A percentile compares a stretch with the other conserved stretches of the same genome.
These are phyloP conservation scores for Neltuma alba DNA, from an alignment of 306 rosid genomes.

Conservation along the genomic window DNA sequence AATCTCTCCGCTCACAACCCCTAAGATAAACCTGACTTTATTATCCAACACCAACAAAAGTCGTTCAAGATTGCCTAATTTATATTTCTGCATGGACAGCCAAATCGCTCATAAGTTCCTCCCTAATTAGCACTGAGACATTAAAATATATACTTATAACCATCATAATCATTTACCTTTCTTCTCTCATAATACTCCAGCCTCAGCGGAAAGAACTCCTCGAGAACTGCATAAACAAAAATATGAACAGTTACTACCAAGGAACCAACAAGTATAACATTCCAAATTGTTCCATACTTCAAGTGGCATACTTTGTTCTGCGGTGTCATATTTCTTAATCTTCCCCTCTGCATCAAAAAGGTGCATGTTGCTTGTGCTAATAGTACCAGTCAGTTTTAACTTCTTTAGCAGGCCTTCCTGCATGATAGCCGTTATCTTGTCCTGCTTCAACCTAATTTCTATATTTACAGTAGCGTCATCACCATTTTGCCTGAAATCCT, in stretches of 20 bases:
- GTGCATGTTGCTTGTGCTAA: conserved; percentile 90
- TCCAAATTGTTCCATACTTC: neutral
- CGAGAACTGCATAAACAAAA: conserved; percentile 68
- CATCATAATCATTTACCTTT: conserved; percentile 57
- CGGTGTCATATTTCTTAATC: conserved; percentile 79
- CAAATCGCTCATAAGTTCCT: conserved; percentile 23
- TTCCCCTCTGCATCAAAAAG: conserved; percentile 80
- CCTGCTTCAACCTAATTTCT: conserved; percentile 61
- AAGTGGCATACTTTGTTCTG: conserved; percentile 74
- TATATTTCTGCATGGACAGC: conserved; percentile 58
- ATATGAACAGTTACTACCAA: conserved; percentile 6
- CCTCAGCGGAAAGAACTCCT: conserved; percentile 76
- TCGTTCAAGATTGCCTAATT: conserved; percentile 62
- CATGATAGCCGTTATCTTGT: conserved; percentile 53
- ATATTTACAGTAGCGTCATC: conserved; percentile 78
- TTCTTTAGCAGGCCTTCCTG: conserved; percentile 88
- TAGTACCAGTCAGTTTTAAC: conserved; percentile 61
- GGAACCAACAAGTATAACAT: neutral
- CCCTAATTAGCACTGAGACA: neutral
- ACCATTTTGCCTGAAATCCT: conserved; percentile 87
- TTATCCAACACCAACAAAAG: conserved; percentile 74
- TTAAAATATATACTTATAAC: neutral
- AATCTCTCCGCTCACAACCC: conserved; percentile 84
- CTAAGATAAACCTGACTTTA: conserved; percentile 86
- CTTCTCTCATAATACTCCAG: conserved; percentile 77